Evolutionary conservation across 2,329 filamentous ascomycete species (phyloP).

Genomic region (Sarocladiaceae sp.): DNA sequence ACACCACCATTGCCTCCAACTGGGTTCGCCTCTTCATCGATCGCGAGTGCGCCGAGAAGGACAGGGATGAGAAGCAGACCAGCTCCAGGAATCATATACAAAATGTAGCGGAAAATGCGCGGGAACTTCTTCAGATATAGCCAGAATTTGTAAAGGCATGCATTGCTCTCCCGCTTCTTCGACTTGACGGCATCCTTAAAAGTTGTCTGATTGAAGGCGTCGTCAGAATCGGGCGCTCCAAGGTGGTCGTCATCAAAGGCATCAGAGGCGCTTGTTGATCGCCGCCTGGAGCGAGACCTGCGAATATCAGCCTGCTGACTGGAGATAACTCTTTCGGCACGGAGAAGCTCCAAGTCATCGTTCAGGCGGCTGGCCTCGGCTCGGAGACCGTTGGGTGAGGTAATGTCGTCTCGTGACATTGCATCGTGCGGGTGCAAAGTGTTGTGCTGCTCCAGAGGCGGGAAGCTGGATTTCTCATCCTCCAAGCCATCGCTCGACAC

Average conservation of each 20-base stretch:
- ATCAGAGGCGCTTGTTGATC: neutral
- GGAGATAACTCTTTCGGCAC: slow-evolving; percentile 40
- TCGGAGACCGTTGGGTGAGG: slow-evolving; percentile 14
- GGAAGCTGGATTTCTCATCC: slow-evolving; percentile 17
- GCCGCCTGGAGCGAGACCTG: slow-evolving; percentile 18
- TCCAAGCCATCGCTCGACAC: slow-evolving; percentile 1
- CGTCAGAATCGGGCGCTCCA: slow-evolving; percentile 27
- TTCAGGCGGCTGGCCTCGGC: slow-evolving; percentile 33
- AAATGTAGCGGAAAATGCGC: slow-evolving; percentile 40
- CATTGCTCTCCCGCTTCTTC: slow-evolving; percentile 26
- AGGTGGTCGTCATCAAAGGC: neutral
- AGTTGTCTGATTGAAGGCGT: slow-evolving; percentile 36
- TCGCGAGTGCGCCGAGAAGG: slow-evolving; percentile 35
- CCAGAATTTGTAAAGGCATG: slow-evolving; percentile 34
- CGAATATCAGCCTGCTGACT: slow-evolving; percentile 29
- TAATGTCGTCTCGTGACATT: slow-evolving; percentile 16
- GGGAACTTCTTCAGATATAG: slow-evolving; percentile 41
- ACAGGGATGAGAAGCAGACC: slow-evolving; percentile 40
- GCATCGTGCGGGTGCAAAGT: slow-evolving; percentile 23
- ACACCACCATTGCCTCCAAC: slow-evolving; percentile 67
- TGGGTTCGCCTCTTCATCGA: slow-evolving; percentile 33
- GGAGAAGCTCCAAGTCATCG: slow-evolving; percentile 43
- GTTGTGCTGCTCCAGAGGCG: slow-evolving; percentile 20
- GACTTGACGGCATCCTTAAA: slow-evolving; percentile 19
- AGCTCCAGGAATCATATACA: slow-evolving; percentile 42